Evolutionary conservation across 768 basidiomycete genomes (phyloP).

Genomic region (Xanthoconium purpureum): DNA sequence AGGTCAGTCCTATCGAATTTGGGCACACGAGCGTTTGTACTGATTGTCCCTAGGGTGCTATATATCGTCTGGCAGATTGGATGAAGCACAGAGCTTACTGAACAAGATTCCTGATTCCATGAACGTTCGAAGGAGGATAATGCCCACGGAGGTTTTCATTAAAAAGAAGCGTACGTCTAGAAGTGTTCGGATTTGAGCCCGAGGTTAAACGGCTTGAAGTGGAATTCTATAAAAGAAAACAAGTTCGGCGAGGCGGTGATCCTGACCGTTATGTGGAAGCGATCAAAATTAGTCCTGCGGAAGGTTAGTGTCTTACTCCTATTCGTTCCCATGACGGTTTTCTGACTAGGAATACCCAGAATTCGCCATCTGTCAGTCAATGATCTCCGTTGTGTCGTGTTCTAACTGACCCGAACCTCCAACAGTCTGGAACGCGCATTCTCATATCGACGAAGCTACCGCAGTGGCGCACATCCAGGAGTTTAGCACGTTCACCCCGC

Average conservation of each 20-base stretch:
- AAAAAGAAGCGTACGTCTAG: constrained; percentile 64
- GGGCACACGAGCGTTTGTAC: not conserved
- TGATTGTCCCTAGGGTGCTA: constrained; percentile 50
- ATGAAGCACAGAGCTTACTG: constrained; percentile 57
- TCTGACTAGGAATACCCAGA: constrained; percentile 39
- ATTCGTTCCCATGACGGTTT: not conserved
- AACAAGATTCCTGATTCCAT: constrained; percentile 61
- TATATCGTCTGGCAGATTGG: constrained; percentile 51
- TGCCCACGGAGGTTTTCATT: constrained; percentile 76
- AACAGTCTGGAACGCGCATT: constrained; percentile 76
- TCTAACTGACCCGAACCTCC: constrained; percentile 3
- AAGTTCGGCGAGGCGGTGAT: constrained; percentile 50
- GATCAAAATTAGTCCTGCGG: constrained; percentile 66
- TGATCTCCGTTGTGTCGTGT: not conserved
- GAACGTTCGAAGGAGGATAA: constrained; percentile 59
- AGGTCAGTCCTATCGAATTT: constrained; percentile 35
- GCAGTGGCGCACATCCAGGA: constrained; percentile 61
- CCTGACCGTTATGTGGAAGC: constrained; percentile 48
- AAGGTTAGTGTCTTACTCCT: constrained; percentile 45
- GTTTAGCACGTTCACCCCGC: constrained; percentile 49
- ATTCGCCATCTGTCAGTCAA: constrained; percentile 61
- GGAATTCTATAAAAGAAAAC: constrained; percentile 71
- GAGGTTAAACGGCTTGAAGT: constrained; percentile 40
- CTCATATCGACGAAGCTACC: constrained; percentile 51
- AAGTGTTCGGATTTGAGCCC: not conserved